Percentiles rank a stretch among this genome's conserved stretches.
Evolutionary conservation across 345 rosid species (phyloP).

Genomic region (Eutrema japonicum): DNA sequence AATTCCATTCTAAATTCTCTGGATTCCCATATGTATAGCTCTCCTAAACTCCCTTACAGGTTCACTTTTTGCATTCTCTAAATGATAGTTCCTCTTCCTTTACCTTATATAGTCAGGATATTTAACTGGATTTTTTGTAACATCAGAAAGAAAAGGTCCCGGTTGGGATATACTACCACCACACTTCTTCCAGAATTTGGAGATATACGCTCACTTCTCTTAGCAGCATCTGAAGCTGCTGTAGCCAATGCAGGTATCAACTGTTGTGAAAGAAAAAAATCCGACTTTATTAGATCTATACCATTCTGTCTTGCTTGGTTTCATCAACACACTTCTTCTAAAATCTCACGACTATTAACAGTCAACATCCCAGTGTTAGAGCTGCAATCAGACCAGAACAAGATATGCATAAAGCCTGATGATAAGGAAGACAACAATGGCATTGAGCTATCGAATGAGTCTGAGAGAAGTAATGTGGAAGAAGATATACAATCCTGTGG

Average conservation of each 20-base stretch:
- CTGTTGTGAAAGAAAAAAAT: neutral
- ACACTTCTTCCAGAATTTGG: slow-evolving; percentile 15
- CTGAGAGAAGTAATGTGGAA: slow-evolving; percentile 22
- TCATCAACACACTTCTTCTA: neutral
- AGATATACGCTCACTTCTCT: slow-evolving; percentile 33
- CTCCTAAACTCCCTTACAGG: slow-evolving; percentile 47
- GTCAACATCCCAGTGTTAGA: slow-evolving; percentile 20
- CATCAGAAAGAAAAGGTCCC: slow-evolving; percentile 32
- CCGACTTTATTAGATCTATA: neutral
- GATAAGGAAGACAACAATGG: slow-evolving; percentile 8
- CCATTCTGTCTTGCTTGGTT: slow-evolving; percentile 12
- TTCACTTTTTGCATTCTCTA: slow-evolving; percentile 8
- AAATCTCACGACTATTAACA: neutral
- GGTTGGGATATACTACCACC: slow-evolving; percentile 14
- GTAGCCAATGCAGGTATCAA: slow-evolving; percentile 33
- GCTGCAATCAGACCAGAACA: slow-evolving; percentile 21
- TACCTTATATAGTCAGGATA: neutral
- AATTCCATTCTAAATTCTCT: slow-evolving; percentile 25
- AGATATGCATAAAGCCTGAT: slow-evolving; percentile 10
- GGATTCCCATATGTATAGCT: slow-evolving; percentile 30
- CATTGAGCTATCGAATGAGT: neutral
- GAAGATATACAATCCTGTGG: slow-evolving; percentile 27
- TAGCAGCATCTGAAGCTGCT: slow-evolving; percentile 31
- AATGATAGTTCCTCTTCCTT: slow-evolving; percentile 1
- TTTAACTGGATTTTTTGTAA: neutral